Evolutionary conservation across 495 filamentous ascomycete genomes (phyloP).

Genomic region (Penicillium canariense): DNA sequence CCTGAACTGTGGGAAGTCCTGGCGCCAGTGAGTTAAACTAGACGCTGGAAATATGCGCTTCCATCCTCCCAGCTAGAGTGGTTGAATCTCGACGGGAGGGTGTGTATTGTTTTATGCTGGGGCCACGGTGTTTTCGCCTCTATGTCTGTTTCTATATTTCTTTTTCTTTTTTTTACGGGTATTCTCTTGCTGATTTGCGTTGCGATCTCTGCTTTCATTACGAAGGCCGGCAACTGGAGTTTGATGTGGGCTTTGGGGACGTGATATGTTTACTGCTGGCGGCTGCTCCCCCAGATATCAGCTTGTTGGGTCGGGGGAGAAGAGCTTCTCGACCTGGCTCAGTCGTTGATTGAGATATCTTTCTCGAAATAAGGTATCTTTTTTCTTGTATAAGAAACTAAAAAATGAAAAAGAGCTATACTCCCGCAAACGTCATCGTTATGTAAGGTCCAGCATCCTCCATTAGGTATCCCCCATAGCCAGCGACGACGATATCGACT

Average conservation of each 20-base stretch:
- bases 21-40: conserved; percentile 38
- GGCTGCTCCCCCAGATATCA: background rate
- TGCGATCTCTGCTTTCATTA: conserved; percentile 9
- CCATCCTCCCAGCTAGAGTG: background rate
- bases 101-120: conserved; percentile 18
- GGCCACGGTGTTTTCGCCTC: conserved; percentile 8
- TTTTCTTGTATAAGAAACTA: background rate
- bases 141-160: conserved; percentile 6
- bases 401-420: background rate
- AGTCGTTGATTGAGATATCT: conserved; percentile 2
- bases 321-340: background rate
- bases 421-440: conserved; percentile 17
- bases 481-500: too few species aligned
- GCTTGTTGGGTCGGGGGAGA: background rate
- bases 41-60: background rate
- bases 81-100: background rate
- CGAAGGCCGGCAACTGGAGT: conserved; percentile 16
- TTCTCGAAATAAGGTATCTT: background rate
- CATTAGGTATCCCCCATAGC: too few species aligned
- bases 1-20: conserved; percentile 50
- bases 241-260: conserved; percentile 6
- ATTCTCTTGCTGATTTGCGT: background rate
- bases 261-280: background rate
- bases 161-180: conserved; percentile 10
- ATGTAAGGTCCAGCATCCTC: conserved; percentile 13